A percentile compares a stretch with the other conserved stretches of the same genome.
These are phyloP conservation scores for Conringia planisiliqua DNA, from an alignment of 345 rosid genomes.

Conservation along the genomic window DNA sequence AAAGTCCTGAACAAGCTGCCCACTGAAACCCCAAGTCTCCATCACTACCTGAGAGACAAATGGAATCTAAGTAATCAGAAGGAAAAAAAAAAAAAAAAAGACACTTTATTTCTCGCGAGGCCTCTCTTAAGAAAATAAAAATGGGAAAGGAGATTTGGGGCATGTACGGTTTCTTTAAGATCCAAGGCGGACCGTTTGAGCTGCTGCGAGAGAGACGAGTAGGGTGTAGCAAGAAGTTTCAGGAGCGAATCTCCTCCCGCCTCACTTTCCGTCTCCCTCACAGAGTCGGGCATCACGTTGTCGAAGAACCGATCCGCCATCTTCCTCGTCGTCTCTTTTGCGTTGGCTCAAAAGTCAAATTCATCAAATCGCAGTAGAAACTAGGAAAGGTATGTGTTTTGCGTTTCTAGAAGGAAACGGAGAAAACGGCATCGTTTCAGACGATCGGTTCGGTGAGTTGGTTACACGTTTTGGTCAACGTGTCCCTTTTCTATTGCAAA, in stretches of 20 bases:
- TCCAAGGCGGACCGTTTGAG: conserved; percentile 70
- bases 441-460: conserved; percentile 27
- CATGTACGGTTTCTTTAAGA: conserved; percentile 56
- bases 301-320: conserved; percentile 77
- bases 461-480: conserved; percentile 34
- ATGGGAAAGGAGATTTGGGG: no score
- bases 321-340: background rate
- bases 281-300: conserved; percentile 55
- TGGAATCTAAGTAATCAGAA: no score
- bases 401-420: background rate
- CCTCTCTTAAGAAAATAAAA: no score
- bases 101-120: no score
- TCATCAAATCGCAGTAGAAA: no score
- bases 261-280: conserved; percentile 28
- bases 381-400: background rate
- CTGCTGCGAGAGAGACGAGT: conserved; percentile 49
- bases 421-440: background rate
- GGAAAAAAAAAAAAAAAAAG: no score
- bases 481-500: background rate
- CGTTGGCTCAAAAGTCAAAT: background rate
- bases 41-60: conserved; percentile 41
- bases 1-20: conserved; percentile 46
- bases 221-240: conserved; percentile 65
- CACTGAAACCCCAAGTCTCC: conserved; percentile 54
- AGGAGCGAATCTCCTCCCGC: conserved; percentile 42